Evolutionary conservation across 495 filamentous ascomycete genomes (phyloP), one percentile per base, ranked within the genome.

Genomic region (Trichoderma reesei): DNA sequence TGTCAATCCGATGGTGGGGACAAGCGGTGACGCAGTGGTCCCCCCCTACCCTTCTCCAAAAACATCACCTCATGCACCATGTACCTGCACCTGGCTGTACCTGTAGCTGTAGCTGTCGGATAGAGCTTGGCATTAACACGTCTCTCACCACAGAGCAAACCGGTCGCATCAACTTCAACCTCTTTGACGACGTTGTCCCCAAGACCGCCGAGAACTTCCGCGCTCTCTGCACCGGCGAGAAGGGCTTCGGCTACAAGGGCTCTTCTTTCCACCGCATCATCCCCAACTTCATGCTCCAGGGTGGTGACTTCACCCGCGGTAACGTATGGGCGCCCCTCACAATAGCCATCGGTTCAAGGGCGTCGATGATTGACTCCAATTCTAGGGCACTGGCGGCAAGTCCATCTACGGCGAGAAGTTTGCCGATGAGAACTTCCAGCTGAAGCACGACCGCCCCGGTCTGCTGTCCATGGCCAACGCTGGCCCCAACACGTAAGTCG

Each of bases 251-350:
- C 68, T 88, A 84, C 75, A 85, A 88, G 78, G 86, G 86, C 71
- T 94, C 90, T 63, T 77, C 75, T 63, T 98, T 98, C 87, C 94
- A 99, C 84, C 90, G 94, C 71, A 86, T 99, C 70, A 99, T 99
- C 76, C 88, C 89, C 63, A 71, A 85, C 39, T 99, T 99, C 86
- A 99, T 99, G 94, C 90, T 97, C 75, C 94, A 99, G 83, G 94
- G 95, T 76, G 94, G 94, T 82, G 94, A 99, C 85, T 99, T 98
- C 84, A 99, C 94, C 75, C 88, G 87, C 73, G 86, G 87, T 75
- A 96, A 99, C 75, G 90, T 92, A 74, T 78, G 88, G 79, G 51
- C 26, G 41, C 59, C 37, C 36, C 31, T 16, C 41, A 60, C 38
- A 5, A 48, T 26, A 38, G 64, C 39, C 14, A 33, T n/a, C n/a